Conservation (phyloP, 2,329 filamentous ascomycete species). For the Ophiostoma sp. region DNA sequence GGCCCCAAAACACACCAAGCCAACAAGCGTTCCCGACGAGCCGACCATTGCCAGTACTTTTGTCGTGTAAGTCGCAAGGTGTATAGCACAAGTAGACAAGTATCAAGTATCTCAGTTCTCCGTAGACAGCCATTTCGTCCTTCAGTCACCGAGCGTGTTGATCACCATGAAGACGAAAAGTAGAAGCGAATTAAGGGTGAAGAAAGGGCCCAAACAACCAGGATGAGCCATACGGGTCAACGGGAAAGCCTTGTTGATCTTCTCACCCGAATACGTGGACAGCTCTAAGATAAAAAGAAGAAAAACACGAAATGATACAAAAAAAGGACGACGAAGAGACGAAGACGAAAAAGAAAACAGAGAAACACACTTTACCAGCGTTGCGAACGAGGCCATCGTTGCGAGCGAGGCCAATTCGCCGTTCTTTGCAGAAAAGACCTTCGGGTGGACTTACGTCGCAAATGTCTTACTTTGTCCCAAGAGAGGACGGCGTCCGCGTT, state of each 20-base stretch:
- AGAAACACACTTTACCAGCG: background rate
- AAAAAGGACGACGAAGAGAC: background rate
- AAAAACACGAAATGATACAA: background rate
- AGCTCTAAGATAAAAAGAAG: background rate
- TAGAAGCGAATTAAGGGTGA: background rate
- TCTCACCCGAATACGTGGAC: background rate
- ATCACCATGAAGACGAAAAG: background rate
- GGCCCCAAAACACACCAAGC: background rate
- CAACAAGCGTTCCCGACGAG: background rate
- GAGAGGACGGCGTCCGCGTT: background rate
- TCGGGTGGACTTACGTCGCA: background rate
- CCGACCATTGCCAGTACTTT: background rate
- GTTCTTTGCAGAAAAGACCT: background rate
- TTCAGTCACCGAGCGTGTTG: too few relatives aligned
- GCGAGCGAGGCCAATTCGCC: background rate
- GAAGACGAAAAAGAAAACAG: background rate
- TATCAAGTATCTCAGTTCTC: too few relatives aligned
- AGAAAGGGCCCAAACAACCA: background rate
- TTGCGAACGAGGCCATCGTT: too few relatives aligned
- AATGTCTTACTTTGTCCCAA: background rate
- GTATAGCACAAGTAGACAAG: background rate
- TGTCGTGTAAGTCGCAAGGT: background rate
- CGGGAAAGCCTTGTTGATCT: constrained; percentile 5
- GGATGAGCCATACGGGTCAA: background rate
- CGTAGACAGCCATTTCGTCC: background rate